phyloP scores from a whole-genome alignment of 768 basidiomycete species.

The Gymnopilus junonius region DNA sequence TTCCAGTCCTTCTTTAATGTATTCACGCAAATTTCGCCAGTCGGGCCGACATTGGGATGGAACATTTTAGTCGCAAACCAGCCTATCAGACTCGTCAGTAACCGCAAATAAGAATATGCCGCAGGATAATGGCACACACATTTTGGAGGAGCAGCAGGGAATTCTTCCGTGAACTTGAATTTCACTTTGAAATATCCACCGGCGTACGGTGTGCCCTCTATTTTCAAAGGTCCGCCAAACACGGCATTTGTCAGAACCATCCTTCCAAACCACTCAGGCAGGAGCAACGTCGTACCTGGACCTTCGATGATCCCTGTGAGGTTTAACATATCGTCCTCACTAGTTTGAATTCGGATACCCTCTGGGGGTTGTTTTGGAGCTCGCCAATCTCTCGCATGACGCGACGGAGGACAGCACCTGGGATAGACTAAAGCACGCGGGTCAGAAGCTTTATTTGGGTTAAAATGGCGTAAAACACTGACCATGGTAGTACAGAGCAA shows the following conservation, averaged over 20 bases:
- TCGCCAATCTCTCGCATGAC: slow-evolving; percentile 86
- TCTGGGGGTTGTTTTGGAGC: slow-evolving; percentile 86
- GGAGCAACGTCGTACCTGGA: slow-evolving; percentile 67
- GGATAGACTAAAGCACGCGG: slow-evolving; percentile 36
- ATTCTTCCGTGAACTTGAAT: slow-evolving; percentile 93
- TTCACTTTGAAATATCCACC: slow-evolving; percentile 73
- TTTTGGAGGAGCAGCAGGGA: slow-evolving; percentile 92
- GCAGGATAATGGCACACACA: slow-evolving; percentile 54
- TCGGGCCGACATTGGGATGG: slow-evolving; percentile 91
- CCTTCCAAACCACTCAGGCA: slow-evolving; percentile 3
- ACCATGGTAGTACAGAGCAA: slow-evolving; percentile 18
- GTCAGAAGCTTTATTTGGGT: neutral
- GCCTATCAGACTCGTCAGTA: slow-evolving; percentile 48
- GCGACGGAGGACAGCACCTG: slow-evolving; percentile 74
- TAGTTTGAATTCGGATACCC: slow-evolving; percentile 87
- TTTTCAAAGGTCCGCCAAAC: slow-evolving; percentile 11
- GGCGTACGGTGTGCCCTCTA: slow-evolving; percentile 68
- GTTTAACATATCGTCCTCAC: slow-evolving; percentile 88
- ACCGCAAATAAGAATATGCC: neutral
- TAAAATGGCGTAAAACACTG: neutral
- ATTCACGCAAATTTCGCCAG: slow-evolving; percentile 96
- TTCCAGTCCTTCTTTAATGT: slow-evolving; percentile 99
- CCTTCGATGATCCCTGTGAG: slow-evolving; percentile 89
- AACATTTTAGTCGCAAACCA: slow-evolving; percentile 95
- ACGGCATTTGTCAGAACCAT: slow-evolving; percentile 26